Percentiles rank a stretch among this genome's conserved stretches.
phyloP scores from a whole-genome alignment of 192 early-diverging fungal species.

The Coemansia sp. region DNA sequence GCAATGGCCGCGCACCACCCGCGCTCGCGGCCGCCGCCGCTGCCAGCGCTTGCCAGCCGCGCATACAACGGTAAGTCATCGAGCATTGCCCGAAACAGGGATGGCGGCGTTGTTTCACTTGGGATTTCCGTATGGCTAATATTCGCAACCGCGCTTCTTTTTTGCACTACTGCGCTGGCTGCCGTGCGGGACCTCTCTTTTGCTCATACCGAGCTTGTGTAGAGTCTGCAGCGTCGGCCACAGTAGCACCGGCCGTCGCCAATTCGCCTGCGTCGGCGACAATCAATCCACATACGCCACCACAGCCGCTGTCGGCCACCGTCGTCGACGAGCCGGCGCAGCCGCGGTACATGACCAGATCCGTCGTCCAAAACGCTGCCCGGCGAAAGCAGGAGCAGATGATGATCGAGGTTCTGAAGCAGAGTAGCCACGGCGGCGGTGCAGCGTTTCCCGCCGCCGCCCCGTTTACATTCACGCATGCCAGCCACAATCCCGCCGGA shows the following conservation, averaged over 20 bases:
- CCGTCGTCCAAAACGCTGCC: conserved; percentile 41
- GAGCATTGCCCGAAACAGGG: not conserved
- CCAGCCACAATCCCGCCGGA: conserved; percentile 5
- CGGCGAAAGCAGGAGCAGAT: conserved; percentile 37
- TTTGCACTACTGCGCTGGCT: too few species aligned
- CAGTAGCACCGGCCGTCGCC: conserved; percentile 14
- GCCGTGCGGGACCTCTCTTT: too few species aligned
- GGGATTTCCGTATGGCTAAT: not conserved
- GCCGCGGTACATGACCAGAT: conserved; percentile 50
- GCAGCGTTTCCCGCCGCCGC: not conserved
- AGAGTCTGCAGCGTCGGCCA: conserved; percentile 9
- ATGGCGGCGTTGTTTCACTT: conserved; percentile 6
- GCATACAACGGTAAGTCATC: not conserved
- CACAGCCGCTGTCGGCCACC: conserved; percentile 4
- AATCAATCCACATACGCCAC: conserved; percentile 16
- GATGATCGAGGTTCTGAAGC: not conserved
- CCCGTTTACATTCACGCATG: conserved; percentile 5
- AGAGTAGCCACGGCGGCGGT: not conserved
- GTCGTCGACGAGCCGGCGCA: conserved; percentile 11
- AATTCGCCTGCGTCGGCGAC: conserved; percentile 15
- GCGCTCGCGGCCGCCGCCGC: not conserved
- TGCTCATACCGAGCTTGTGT: too few species aligned
- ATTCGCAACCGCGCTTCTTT: not conserved
- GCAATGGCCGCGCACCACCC: not conserved
- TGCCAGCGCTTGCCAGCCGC: not conserved